These are phyloP conservation scores for Auxenochlorella pyrenoidosa DNA, from an alignment of 139 green algal genomes.

Conservation along the genomic window DNA sequence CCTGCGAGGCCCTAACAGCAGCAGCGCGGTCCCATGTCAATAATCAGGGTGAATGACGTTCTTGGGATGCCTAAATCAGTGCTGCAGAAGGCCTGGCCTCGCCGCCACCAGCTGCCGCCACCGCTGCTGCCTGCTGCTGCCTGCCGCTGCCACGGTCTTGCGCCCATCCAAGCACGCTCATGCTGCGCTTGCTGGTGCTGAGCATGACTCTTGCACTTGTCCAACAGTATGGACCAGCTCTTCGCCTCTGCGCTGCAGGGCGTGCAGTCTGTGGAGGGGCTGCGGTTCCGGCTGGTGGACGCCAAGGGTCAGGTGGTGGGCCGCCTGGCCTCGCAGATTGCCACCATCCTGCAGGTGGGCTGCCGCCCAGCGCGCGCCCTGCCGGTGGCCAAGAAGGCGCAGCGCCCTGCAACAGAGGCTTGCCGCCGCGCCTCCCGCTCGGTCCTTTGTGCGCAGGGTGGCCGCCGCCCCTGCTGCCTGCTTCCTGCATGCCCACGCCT, in stretches of 20 bases:
- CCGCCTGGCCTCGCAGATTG: constrained; percentile 76
- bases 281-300: constrained; percentile 82
- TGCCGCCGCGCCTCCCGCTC: not conserved
- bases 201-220: no score
- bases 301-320: constrained; percentile 90
- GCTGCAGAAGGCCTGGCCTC: no score
- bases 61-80: not conserved
- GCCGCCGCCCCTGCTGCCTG: not conserved
- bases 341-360: constrained; percentile 55
- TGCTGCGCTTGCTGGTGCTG: not conserved
- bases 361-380: no score
- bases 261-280: constrained; percentile 65
- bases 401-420: not conserved
- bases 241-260: constrained; percentile 26
- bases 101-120: not conserved
- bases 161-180: no score
- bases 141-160: not conserved
- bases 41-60: not conserved
- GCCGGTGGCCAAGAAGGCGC: no score
- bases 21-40: not conserved
- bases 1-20: not conserved
- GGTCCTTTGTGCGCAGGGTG: not conserved
- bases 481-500: not conserved
- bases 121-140: not conserved
- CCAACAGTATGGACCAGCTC: not conserved